Evolutionary conservation across 805 yeast genomes (phyloP).

Genomic region (Starmerella khaoyaiensis): DNA sequence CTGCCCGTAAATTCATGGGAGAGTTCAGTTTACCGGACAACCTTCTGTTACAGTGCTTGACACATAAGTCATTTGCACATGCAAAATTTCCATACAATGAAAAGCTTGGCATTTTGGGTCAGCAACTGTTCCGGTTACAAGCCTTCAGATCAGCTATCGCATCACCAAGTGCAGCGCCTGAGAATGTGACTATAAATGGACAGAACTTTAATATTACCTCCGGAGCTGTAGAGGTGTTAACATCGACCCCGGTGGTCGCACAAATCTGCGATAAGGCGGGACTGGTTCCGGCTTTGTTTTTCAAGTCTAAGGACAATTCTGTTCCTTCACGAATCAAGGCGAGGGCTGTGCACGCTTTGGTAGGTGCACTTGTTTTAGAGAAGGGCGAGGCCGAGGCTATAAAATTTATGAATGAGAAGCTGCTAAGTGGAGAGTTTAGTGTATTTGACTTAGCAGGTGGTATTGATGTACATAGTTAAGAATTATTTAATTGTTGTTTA

Average conservation of each 20-base stretch:
- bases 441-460: constrained; percentile 22
- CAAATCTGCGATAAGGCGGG: constrained; percentile 24
- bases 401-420: constrained; percentile 39
- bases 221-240: constrained; percentile 23
- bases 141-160: constrained; percentile 17
- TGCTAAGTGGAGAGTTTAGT: constrained; percentile 29
- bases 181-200: constrained; percentile 17
- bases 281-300: constrained; percentile 23
- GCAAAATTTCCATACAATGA: constrained; percentile 85
- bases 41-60: constrained; percentile 61
- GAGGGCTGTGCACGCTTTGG: constrained; percentile 42
- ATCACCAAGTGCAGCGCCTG: constrained; percentile 3
- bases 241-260: constrained; percentile 23
- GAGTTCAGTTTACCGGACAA: constrained; percentile 45
- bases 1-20: constrained; percentile 39
- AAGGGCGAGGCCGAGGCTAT: constrained; percentile 51
- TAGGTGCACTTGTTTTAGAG: constrained; percentile 54
- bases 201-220: constrained; percentile 24
- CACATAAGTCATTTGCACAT: constrained; percentile 91
- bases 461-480: constrained; percentile 14
- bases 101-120: constrained; percentile 56
- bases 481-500: too few species aligned
- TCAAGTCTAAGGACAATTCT: constrained; percentile 18
- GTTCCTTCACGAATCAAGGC: constrained; percentile 37
- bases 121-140: constrained; percentile 24